Evolutionary conservation across 2,329 filamentous ascomycete genomes (phyloP).

Genomic region (Colletotrichum limetticola): DNA sequence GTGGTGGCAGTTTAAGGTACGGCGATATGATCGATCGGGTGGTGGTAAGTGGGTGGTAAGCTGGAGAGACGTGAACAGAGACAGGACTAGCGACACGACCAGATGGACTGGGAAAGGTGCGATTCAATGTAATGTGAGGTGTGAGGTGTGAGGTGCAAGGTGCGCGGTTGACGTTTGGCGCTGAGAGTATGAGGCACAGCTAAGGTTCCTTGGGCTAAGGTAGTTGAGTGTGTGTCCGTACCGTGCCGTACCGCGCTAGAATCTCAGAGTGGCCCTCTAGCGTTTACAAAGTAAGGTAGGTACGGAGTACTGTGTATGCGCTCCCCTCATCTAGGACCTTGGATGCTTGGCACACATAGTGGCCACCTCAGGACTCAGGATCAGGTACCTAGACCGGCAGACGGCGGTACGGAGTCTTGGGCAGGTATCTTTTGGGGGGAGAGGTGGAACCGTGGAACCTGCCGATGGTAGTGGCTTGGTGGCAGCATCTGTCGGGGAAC

Average conservation of each 20-base stretch:
- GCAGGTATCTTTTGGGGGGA: not conserved
- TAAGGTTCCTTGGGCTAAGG: not conserved
- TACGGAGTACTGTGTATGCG: too few species aligned
- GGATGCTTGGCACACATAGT: not conserved
- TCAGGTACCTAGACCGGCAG: not conserved
- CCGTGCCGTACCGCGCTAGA: not conserved
- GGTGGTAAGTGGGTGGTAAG: not conserved
- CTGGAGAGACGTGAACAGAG: not conserved
- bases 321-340: not conserved
- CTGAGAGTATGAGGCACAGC: not conserved
- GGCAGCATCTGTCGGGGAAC: conserved; percentile 14
- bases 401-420: not conserved
- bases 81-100: not conserved
- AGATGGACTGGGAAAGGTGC: not conserved
- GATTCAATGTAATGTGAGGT: not conserved
- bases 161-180: not conserved
- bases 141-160: not conserved
- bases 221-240: not conserved
- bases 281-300: too few species aligned
- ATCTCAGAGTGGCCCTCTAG: not conserved
- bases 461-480: conserved; percentile 24
- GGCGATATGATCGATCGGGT: conserved; percentile 11
- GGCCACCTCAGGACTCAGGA: not conserved
- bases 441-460: conserved; percentile 4
- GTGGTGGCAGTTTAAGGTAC: not conserved